Evolutionary conservation across 1,139 yeast genomes (phyloP).

Genomic region (Zygoascus sp.): DNA sequence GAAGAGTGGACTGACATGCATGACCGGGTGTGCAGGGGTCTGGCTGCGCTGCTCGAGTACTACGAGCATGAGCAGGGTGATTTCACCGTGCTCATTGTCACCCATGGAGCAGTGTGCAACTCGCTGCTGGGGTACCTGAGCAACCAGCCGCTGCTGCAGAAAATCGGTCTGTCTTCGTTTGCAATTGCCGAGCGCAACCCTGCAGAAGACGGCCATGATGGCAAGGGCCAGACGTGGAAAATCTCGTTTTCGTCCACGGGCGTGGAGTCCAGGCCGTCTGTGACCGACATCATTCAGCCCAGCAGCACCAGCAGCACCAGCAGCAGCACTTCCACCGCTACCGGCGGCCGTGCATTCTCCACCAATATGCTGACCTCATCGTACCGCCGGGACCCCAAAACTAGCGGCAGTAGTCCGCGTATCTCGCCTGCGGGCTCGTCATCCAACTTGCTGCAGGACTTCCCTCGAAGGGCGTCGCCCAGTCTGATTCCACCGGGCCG

Average conservation of each 20-base stretch:
- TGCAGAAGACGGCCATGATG: constrained; percentile 5
- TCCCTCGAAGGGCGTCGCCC: neutral
- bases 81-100: constrained; percentile 33
- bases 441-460: neutral
- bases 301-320: neutral
- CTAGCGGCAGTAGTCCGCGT: neutral
- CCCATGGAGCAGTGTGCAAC: constrained; percentile 42
- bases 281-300: constrained; percentile 8
- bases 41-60: constrained; percentile 25
- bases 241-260: too few relatives aligned
- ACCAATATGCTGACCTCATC: neutral
- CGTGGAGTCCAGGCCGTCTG: too few relatives aligned
- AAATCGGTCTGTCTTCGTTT: constrained; percentile 33
- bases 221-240: neutral
- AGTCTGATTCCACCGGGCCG: neutral
- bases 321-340: neutral
- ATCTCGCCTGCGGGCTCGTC: neutral
- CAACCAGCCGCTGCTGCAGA: constrained; percentile 33
- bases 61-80: constrained; percentile 19
- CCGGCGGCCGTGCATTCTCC: neutral
- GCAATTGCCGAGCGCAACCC: constrained; percentile 25
- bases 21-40: constrained; percentile 31
- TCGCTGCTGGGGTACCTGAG: constrained; percentile 35
- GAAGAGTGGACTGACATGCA: constrained; percentile 39
- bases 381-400: neutral